Evolutionary conservation across 2,329 filamentous ascomycete species (phyloP), one percentile per base, ranked within the genome.

Genomic region (Penicillium sp.): DNA sequence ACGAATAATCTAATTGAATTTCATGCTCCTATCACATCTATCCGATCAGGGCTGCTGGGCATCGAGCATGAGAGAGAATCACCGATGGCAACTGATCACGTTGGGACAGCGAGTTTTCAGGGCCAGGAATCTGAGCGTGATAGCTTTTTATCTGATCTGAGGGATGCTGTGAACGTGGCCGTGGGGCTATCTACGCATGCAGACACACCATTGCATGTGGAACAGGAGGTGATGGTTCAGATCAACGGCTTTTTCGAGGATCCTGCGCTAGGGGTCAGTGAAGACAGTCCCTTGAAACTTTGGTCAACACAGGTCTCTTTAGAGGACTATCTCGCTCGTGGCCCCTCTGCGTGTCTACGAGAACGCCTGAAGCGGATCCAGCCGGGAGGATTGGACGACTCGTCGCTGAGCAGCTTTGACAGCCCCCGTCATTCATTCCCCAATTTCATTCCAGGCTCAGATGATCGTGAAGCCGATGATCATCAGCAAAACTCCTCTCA

Each of bases 211-310:
- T 46, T 80, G 14, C 61, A 65, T 23, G 65, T 80, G 1, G 69
- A 73, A 30, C 65, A 71, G 14, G 71, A 71, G 30, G 74, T 80
- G 25, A 73, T 71, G 34, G 67, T 81, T 2, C 77, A 81, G 46
- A 52, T 75, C 6, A 70, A 73, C 32, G 77, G 77, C 0, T 82
- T 81, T 51, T 81, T 79, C 39, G 75, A 79, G 31, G 75, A 80
- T 75, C 77, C 64, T 66, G 75, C 29, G 70, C 70, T 13, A 66
- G 72, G 45, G 44, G 75, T 39, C 61, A 71, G n/a, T 60, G 78
- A 16, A 52, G 67, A 38, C 13, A 54, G 44, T 2, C 59, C 59
- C 1, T 41, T 62, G 10, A 61, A 60, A 23, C 35, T 62, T 9
- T 62, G 59, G 59, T 59, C 59, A 10, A 55, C 54, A 1, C 52